A percentile compares a stretch with the other conserved stretches of the same genome.
Conservation (phyloP, 805 yeast genomes). For the Pachysolen tannophilus region DNA sequence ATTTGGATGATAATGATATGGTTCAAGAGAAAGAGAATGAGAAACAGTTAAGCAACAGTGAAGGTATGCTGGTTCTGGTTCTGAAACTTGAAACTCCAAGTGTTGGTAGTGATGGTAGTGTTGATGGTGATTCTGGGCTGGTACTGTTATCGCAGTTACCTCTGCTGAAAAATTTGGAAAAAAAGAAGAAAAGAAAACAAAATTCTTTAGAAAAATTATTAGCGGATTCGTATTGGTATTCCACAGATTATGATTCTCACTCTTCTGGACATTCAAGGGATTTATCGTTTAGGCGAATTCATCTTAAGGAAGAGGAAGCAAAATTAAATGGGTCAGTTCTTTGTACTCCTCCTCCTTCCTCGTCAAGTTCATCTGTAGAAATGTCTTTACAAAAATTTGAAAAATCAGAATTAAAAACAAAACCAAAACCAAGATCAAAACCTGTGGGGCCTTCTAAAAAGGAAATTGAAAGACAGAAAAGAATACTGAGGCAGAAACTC, state of each 20-base stretch:
- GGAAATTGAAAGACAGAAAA: neutral
- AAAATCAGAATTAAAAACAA: neutral
- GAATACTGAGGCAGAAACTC: neutral
- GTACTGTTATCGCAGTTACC: too few species aligned
- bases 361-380: too few species aligned
- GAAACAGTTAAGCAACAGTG: too few species aligned
- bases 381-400: neutral
- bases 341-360: too few species aligned
- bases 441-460: neutral
- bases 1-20: too few species aligned
- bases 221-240: slow-evolving; percentile 22
- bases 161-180: too few species aligned
- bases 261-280: slow-evolving; percentile 8
- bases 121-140: too few species aligned
- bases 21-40: too few species aligned
- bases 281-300: slow-evolving; percentile 10
- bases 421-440: neutral
- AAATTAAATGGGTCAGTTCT: too few species aligned
- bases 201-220: slow-evolving; percentile 11
- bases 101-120: too few species aligned
- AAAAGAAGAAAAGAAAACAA: slow-evolving; percentile 3
- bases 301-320: slow-evolving; percentile 1
- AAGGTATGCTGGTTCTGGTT: too few species aligned
- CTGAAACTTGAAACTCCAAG: too few species aligned
- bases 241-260: slow-evolving; percentile 10